Evolutionary conservation across 345 rosid genomes (phyloP).

Genomic region (Corchorus olitorius): DNA sequence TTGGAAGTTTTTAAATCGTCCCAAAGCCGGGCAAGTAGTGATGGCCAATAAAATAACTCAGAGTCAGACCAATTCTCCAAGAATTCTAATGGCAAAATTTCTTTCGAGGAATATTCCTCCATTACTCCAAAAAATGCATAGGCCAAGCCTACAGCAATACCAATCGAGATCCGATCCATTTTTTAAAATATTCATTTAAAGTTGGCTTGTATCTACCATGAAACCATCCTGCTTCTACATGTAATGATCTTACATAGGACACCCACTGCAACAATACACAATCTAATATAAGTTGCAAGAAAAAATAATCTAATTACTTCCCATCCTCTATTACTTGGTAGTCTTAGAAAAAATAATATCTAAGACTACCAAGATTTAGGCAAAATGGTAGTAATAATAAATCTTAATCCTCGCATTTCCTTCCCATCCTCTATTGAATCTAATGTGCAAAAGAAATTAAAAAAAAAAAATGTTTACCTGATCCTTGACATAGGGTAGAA

Average conservation of each 20-base stretch:
- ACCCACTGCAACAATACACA: neutral
- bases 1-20: constrained; percentile 17
- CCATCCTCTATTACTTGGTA: no score
- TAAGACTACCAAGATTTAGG: no score
- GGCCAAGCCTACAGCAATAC: neutral
- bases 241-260: neutral
- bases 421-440: no score
- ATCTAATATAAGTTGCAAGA: no score
- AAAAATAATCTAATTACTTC: no score
- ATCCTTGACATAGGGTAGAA: constrained; percentile 16
- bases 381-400: no score
- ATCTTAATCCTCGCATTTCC: no score
- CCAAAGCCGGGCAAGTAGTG: neutral
- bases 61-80: neutral
- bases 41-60: constrained; percentile 6
- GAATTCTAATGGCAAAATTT: neutral
- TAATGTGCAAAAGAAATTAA: no score
- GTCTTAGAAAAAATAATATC: no score
- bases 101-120: neutral
- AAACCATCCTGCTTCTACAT: neutral
- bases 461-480: neutral
- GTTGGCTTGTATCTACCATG: constrained; percentile 2
- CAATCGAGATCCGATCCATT: neutral
- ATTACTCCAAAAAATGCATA: neutral
- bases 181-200: neutral